Evolutionary conservation across 2,329 filamentous ascomycete species (phyloP).

Genomic region (Trichoderma sp.): DNA sequence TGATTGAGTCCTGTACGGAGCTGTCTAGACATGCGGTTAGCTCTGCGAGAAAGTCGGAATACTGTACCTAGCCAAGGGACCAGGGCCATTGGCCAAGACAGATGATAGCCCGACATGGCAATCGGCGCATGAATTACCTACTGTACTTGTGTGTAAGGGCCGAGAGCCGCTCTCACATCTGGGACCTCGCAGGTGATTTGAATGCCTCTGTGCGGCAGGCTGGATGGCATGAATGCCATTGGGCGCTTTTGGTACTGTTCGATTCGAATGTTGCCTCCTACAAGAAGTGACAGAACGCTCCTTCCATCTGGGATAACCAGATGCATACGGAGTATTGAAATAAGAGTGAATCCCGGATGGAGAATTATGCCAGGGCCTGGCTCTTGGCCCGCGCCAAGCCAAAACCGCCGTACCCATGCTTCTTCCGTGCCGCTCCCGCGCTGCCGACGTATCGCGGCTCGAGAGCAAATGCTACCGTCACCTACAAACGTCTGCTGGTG

Average conservation of each 20-base stretch:
- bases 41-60: not conserved
- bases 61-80: not conserved
- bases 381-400: constrained; percentile 15
- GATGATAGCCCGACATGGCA: not conserved
- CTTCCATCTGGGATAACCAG: not conserved
- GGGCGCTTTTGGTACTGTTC: not conserved
- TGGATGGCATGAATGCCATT: not conserved
- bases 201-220: not conserved
- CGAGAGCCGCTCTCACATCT: not conserved
- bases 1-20: not conserved
- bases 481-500: not conserved
- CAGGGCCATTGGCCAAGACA: not conserved
- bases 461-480: not conserved
- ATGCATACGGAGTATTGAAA: constrained; percentile 17
- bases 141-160: not conserved
- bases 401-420: constrained; percentile 14
- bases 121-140: not conserved
- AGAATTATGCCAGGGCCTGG: constrained; percentile 21
- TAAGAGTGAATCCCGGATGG: constrained; percentile 20
- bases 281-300: not conserved
- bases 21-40: not conserved
- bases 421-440: constrained; percentile 22
- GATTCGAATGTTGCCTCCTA: not conserved
- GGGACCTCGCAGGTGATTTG: not conserved
- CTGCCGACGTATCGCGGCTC: constrained; percentile 14